A percentile compares a stretch with the other conserved stretches of the same genome.
Conservation (phyloP, 2,329 filamentous ascomycete species). For the Fusarium abutilonis region DNA sequence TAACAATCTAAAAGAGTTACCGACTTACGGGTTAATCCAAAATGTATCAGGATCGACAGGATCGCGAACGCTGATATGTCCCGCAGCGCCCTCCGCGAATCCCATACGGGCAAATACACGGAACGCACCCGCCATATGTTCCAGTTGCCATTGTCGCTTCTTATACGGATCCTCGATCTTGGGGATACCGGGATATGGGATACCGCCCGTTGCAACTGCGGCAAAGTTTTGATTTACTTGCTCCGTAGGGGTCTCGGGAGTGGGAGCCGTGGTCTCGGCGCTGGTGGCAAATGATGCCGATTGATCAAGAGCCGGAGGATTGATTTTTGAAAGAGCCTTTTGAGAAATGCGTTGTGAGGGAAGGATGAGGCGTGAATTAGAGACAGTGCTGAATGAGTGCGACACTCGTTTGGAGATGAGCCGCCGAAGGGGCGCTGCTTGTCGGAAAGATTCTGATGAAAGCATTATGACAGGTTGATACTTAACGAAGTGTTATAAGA, state of each 20-base stretch:
- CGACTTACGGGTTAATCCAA: slow-evolving; percentile 68
- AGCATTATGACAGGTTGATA: slow-evolving; percentile 25
- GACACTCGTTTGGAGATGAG: slow-evolving; percentile 17
- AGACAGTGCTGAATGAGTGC: slow-evolving; percentile 26
- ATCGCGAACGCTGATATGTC: slow-evolving; percentile 72
- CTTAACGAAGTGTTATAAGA: background rate
- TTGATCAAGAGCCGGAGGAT: background rate
- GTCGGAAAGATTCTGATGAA: slow-evolving; percentile 10
- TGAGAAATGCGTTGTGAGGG: slow-evolving; percentile 7
- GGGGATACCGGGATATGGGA: slow-evolving; percentile 62
- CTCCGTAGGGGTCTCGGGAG: slow-evolving; percentile 4
- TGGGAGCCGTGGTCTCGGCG: slow-evolving; percentile 27
- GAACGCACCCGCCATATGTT: slow-evolving; percentile 59
- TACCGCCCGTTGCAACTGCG: slow-evolving; percentile 46
- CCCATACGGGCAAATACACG: slow-evolving; percentile 59
- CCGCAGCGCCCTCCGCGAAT: slow-evolving; percentile 69
- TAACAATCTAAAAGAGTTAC: accelerated
- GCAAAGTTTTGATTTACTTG: slow-evolving; percentile 41
- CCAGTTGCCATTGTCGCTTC: slow-evolving; percentile 50
- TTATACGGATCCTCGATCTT: slow-evolving; percentile 60
- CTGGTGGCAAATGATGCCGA: slow-evolving; percentile 37
- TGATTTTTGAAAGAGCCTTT: slow-evolving; percentile 2
- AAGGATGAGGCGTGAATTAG: slow-evolving; percentile 1
- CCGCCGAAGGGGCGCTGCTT: slow-evolving; percentile 20
- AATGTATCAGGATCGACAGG: slow-evolving; percentile 67